Conservation (phyloP, 108 stramenopile genomes). For the Cyclostephanos invisitatus region DNA sequence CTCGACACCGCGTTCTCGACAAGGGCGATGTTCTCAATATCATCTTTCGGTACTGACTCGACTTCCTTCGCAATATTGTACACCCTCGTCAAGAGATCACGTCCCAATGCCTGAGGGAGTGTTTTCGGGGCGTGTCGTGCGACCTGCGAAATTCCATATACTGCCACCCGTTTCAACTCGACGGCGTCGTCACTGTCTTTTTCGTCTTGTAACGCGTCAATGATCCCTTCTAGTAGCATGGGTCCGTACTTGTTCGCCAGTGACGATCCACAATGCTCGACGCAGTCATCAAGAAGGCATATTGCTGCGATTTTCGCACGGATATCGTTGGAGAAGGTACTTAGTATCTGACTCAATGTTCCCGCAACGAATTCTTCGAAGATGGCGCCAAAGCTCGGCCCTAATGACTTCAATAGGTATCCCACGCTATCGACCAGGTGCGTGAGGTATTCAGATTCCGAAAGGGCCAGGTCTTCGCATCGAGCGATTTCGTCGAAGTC, state of each 20-base stretch:
- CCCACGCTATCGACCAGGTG: constrained; percentile 80
- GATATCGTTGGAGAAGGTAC: constrained; percentile 42
- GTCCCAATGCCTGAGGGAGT: constrained; percentile 14
- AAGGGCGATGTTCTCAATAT: constrained; percentile 41
- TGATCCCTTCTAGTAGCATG: constrained; percentile 46
- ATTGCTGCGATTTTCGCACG: constrained; percentile 70
- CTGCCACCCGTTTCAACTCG: constrained; percentile 63
- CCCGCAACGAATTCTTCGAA: constrained; percentile 67
- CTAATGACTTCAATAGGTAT: constrained; percentile 73
- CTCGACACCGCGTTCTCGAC: constrained; percentile 71
- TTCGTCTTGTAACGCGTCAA: constrained; percentile 51
- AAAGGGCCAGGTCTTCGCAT: constrained; percentile 45
- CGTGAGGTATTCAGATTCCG: constrained; percentile 65
- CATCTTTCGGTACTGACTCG: constrained; percentile 18
- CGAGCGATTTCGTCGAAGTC: constrained; percentile 73
- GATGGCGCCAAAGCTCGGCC: constrained; percentile 52
- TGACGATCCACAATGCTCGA: constrained; percentile 73
- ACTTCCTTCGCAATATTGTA: constrained; percentile 24
- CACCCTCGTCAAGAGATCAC: constrained; percentile 27
- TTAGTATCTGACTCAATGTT: constrained; percentile 55
- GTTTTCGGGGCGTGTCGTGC: constrained; percentile 61
- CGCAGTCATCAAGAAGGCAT: constrained; percentile 82
- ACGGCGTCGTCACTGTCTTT: constrained; percentile 28
- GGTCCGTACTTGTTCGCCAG: constrained; percentile 60
- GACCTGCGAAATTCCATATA: constrained; percentile 79